A percentile compares a stretch with the other conserved stretches of the same genome.
Evolutionary conservation across 2,329 filamentous ascomycete genomes (phyloP).

Genomic region (Neofusicoccum umdonicola): DNA sequence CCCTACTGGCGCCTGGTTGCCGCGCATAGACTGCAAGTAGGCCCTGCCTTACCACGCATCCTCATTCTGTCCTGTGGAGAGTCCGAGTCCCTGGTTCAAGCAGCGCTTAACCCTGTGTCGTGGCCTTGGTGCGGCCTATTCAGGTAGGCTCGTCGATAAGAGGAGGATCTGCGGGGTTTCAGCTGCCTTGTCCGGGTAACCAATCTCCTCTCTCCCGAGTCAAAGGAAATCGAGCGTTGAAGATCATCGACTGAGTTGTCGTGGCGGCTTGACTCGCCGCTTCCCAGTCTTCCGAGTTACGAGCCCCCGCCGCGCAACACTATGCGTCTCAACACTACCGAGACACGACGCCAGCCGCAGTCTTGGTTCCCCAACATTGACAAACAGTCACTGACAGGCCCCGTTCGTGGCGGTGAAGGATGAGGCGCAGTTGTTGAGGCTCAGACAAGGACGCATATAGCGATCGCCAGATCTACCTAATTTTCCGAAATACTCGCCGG

Average conservation of each 20-base stretch:
- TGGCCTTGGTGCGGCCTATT: background rate
- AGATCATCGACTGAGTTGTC: constrained; percentile 2
- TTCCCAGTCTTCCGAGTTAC: background rate
- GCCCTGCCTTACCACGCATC: background rate
- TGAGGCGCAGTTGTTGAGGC: background rate
- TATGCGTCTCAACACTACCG: background rate
- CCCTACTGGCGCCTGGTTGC: background rate
- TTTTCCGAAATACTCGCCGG: constrained; percentile 13
- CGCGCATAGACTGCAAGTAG: background rate
- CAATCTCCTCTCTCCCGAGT: constrained; percentile 9
- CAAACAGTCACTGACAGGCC: background rate
- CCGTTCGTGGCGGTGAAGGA: background rate
- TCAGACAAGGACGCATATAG: background rate
- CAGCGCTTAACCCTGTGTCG: background rate
- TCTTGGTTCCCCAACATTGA: background rate
- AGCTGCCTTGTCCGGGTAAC: background rate
- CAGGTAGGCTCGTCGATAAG: background rate
- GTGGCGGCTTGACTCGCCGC: background rate
- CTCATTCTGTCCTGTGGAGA: background rate
- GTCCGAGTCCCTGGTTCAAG: background rate
- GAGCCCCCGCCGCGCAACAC: background rate
- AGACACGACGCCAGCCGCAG: background rate
- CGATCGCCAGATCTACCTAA: constrained; percentile 11
- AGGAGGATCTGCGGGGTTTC: constrained; percentile 8
- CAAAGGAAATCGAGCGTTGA: constrained; percentile 1